Base-by-base conservation (phyloP, 202 grass and related monocot genomes). In the Schoenoplectus triqueter region DNA sequence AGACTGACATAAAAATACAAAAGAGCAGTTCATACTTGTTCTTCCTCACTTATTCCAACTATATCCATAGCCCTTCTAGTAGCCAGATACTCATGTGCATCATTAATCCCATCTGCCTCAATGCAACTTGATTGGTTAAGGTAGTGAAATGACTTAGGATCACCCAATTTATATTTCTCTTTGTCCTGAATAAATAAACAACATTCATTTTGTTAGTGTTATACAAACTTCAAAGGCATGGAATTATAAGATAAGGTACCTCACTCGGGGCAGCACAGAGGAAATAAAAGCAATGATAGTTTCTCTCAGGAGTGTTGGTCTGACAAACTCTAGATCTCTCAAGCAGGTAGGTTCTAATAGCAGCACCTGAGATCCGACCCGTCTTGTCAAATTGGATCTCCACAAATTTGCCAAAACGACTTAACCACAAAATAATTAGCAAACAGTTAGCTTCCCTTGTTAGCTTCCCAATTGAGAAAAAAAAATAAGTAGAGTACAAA, bases 361-460 rank as follows among this genome's bases (percentile, higher is more conserved):
- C 97, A 85, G 97, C 97, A 88, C 97, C 97, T 14, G 93, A 99
- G 55, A 99, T 99, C 51, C 93, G 81, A 57, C 93, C 90, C 82
- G 89, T 99, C 85, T 99, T 99, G 85, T 99, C 97, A 69, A 99
- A 99, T 84, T 99, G 97, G 77, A 99, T 99, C 90, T 96, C 97
- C 82, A 99, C 97, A 88, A 99, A 99, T 85, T 99, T 99, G 69
- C 97, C 97, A 85, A 99, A 99, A 52, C 97, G 97, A 91, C 93
- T 99, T 83, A 61, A 91, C 50, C 61, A 85, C 14, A 81, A 83
- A 42, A 85, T 86, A 65, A 63, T 45, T 63, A 85, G 22, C 85
- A 67, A 85, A 66, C 67, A 81, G 10, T 71, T 56, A 85, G 86
- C 60, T 60, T 83, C 86, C 64, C 69, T 31, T 31, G 31, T 31